Conservation (phyloP, 225 moss, liverwort and hornwort species). For the Physcomitrium patens region DNA sequence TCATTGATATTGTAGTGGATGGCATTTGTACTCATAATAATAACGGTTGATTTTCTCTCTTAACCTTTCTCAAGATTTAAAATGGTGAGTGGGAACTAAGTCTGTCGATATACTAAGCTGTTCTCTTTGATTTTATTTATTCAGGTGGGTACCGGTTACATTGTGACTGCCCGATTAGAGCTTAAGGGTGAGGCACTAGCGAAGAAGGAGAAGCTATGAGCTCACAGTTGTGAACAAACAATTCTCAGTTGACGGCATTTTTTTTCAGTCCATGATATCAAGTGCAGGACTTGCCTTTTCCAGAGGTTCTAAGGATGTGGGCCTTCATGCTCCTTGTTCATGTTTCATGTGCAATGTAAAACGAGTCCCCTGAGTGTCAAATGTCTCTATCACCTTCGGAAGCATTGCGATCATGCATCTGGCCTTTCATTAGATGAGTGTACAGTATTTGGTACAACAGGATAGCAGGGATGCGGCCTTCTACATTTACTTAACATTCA, state of each 20-base stretch:
- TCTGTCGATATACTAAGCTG: slow-evolving; percentile 3
- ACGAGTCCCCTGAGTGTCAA: slow-evolving; percentile 19
- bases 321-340: slow-evolving; percentile 20
- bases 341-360: slow-evolving; percentile 31
- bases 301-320: neutral
- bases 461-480: slow-evolving; percentile 16
- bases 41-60: neutral
- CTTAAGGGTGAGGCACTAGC: slow-evolving; percentile 79
- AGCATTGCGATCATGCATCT: slow-evolving; percentile 29
- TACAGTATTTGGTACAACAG: slow-evolving; percentile 37
- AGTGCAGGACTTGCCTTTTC: slow-evolving; percentile 1
- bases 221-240: neutral
- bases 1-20: neutral
- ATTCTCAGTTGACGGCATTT: neutral
- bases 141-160: slow-evolving; percentile 81
- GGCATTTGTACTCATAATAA: neutral
- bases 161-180: slow-evolving; percentile 70
- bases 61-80: neutral
- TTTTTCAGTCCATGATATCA: slow-evolving; percentile 17
- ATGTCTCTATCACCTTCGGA: slow-evolving; percentile 27
- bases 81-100: neutral
- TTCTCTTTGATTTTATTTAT: neutral
- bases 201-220: slow-evolving; percentile 74
- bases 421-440: slow-evolving; percentile 45
- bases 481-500: slow-evolving; percentile 13